Evolutionary conservation across 805 yeast species (phyloP).

Genomic region (Barnettozyma siamensis): DNA sequence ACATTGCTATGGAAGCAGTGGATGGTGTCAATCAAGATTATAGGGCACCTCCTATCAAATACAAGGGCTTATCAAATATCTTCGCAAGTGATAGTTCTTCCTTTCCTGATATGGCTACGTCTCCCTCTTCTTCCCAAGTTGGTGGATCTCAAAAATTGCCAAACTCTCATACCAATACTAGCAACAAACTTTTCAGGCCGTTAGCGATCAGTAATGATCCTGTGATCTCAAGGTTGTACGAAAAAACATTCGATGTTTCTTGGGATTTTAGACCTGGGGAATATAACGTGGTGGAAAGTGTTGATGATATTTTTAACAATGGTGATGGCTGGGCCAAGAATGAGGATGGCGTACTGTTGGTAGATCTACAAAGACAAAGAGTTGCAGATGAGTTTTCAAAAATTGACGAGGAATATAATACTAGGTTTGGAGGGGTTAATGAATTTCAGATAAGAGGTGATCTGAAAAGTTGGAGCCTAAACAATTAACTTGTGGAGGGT

Average conservation of each 20-base stretch:
- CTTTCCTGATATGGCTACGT: conserved; percentile 11
- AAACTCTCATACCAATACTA: neutral
- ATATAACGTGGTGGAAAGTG: conserved; percentile 61
- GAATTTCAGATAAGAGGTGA: conserved; percentile 19
- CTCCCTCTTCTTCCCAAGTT: conserved; percentile 4
- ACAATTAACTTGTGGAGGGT: neutral
- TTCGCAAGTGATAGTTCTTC: conserved; percentile 16
- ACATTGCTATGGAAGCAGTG: conserved; percentile 43
- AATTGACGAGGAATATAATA: neutral
- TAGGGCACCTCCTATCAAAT: conserved; percentile 35
- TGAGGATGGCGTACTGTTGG: conserved; percentile 37
- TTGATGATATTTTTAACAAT: conserved; percentile 68
- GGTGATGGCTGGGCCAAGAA: conserved; percentile 62
- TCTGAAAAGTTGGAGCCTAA: conserved; percentile 38
- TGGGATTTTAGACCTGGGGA: conserved; percentile 58
- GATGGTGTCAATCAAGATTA: conserved; percentile 40
- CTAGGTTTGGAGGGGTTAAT: conserved; percentile 4
- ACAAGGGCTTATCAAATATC: conserved; percentile 46
- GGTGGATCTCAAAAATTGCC: conserved; percentile 3
- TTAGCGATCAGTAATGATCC: conserved; percentile 36
- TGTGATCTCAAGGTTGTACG: conserved; percentile 42
- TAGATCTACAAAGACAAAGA: conserved; percentile 28
- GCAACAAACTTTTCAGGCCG: conserved; percentile 8
- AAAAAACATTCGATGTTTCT: conserved; percentile 48
- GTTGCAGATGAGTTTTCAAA: conserved; percentile 3